Evolutionary conservation across 2,329 filamentous ascomycete species (phyloP), one percentile per base, ranked within the genome.

Genomic region (Botrytis sinoallii): DNA sequence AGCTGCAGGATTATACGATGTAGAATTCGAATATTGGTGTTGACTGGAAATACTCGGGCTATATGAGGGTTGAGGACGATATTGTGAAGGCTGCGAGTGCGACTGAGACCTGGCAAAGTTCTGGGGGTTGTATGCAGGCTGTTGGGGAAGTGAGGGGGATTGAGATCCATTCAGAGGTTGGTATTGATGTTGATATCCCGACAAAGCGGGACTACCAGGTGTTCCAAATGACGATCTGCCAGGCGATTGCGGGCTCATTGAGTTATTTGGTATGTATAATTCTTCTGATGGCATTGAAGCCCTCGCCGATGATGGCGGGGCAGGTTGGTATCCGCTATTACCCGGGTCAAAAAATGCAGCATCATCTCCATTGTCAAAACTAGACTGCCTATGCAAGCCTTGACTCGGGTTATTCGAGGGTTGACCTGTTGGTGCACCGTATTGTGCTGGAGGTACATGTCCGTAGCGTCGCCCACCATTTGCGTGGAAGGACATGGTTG

Each of bases 341-440:
- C 78, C 76, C 59, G 81, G 76, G 70, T 81, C 79, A 77, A 88
- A 85, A 77, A 90, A 88, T 67, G 84, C 83, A 66, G 86, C 85
- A 81, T 95, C 92, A 81, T 96, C 93, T 76, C 91, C 92, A 77
- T 87, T 89, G 81, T 94, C 91, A 84, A 93, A 94, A 84, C 92
- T 95, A 67, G 89, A 87, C 76, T 89, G 87, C 77, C 92, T 86
- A 61, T 79, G 79, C 46, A 82, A 52, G 55, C 77, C 76, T 32
- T 84, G 82, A 76, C 84, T 82, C 55, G 79, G 74, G 68, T 79
- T 77, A 77, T 85, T 84, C 48, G 65, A 44, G 57, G 79, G 74
- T 66, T 82, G 79, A 74, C 83, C 82, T 61, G 84, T 82, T 60
- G 80, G 76, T 70, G 82, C 78, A 66, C 85, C 83, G 76, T 91